Conservation (phyloP, 1,139 yeast genomes). For the Yamadazyma triangularis region DNA sequence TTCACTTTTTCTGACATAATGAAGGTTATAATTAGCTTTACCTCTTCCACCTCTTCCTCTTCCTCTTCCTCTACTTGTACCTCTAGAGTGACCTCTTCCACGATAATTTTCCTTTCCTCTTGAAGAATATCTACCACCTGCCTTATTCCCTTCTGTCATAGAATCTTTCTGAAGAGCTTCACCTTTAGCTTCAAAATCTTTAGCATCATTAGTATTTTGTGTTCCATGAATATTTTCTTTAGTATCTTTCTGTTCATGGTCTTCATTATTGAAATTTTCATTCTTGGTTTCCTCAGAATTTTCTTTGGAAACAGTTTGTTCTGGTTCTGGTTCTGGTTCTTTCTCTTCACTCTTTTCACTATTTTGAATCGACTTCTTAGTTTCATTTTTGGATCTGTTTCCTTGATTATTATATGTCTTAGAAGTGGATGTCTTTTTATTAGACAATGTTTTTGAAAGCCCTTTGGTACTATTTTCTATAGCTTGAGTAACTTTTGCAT, state of each 20-base stretch:
- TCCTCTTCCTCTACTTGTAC: constrained; percentile 9
- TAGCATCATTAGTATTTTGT: no score
- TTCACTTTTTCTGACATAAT: constrained; percentile 21
- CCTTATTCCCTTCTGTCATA: not conserved
- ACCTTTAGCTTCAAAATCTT: no score
- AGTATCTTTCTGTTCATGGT: not conserved
- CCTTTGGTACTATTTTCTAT: constrained; percentile 3
- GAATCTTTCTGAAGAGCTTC: no score
- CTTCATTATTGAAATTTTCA: not conserved
- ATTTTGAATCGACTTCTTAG: not conserved
- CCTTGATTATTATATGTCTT: not conserved
- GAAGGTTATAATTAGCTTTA: constrained; percentile 19
- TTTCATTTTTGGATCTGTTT: not conserved
- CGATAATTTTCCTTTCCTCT: constrained; percentile 16
- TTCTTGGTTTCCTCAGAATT: no score
- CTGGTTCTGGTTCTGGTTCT: constrained; percentile 2
- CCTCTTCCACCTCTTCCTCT: constrained; percentile 18
- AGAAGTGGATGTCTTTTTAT: not conserved
- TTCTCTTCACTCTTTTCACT: constrained; percentile 1
- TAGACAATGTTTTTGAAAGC: not conserved
- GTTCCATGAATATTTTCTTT: not conserved
- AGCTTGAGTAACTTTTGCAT: constrained; percentile 9
- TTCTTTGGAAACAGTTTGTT: no score
- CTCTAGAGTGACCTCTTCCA: constrained; percentile 12
- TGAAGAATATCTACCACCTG: constrained; percentile 8